Evolutionary conservation across 2,329 filamentous ascomycete genomes (phyloP).

Genomic region (Akanthomyces dipterigenus): DNA sequence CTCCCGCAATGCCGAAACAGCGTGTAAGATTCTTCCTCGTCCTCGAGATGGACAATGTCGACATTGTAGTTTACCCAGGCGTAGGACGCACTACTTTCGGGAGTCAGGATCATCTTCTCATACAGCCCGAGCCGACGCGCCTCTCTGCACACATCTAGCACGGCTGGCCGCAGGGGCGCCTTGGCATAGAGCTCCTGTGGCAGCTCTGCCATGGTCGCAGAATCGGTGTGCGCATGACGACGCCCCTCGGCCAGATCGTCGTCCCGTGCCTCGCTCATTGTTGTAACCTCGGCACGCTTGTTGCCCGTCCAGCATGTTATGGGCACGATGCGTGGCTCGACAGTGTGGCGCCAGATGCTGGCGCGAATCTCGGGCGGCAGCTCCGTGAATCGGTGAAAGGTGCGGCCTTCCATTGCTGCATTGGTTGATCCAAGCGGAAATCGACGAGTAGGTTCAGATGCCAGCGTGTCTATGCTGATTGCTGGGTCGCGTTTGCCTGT

Average conservation of each 20-base stretch:
- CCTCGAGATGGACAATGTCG: not conserved
- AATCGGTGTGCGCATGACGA: not conserved
- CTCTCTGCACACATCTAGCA: not conserved
- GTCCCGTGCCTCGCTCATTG: not conserved
- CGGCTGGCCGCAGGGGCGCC: not conserved
- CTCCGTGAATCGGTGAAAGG: not conserved
- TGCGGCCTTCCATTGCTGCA: not conserved
- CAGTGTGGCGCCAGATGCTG: not conserved
- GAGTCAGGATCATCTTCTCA: not conserved
- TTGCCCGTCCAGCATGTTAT: not conserved
- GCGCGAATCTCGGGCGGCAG: conserved; percentile 1
- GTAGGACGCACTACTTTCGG: not conserved
- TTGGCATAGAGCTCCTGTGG: not conserved
- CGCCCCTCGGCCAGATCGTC: not conserved
- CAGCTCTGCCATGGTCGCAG: not conserved
- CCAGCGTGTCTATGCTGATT: no score
- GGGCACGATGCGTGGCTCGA: not conserved
- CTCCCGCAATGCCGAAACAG: not conserved
- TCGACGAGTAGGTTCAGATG: not conserved
- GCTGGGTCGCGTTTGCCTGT: no score
- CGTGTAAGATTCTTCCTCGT: not conserved
- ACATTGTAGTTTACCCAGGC: not conserved
- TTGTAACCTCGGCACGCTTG: not conserved
- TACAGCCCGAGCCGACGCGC: not conserved
- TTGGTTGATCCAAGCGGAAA: not conserved